phyloP scores from a whole-genome alignment of 2,329 filamentous ascomycete genomes.

The Nakataea oryzae region DNA sequence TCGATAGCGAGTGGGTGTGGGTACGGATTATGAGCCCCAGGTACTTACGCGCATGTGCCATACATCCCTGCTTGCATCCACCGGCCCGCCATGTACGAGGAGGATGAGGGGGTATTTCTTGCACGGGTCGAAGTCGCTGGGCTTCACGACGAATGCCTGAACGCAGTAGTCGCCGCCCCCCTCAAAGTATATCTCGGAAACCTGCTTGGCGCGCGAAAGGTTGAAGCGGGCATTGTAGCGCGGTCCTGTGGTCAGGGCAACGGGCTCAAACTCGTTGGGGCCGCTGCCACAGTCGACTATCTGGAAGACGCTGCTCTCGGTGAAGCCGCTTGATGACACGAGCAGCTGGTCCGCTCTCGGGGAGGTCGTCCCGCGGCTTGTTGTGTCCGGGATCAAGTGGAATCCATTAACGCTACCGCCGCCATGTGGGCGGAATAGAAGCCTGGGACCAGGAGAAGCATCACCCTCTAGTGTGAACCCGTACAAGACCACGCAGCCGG shows the following conservation, averaged over 20 bases:
- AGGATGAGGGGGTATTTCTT: conserved; percentile 27
- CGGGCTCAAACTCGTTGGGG: conserved; percentile 8
- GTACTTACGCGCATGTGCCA: conserved; percentile 11
- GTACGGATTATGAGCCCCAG: too few relatives aligned
- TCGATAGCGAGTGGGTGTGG: too few relatives aligned
- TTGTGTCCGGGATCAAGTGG: conserved; percentile 6
- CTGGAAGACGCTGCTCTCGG: conserved; percentile 26
- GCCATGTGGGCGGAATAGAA: conserved; percentile 15
- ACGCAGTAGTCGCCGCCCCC: conserved; percentile 21
- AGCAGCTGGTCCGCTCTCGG: conserved; percentile 15
- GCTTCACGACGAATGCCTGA: conserved; percentile 28
- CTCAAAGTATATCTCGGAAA: conserved; percentile 29
- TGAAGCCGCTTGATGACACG: conserved; percentile 23
- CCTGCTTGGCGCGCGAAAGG: conserved; percentile 19
- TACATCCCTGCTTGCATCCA: conserved; percentile 37
- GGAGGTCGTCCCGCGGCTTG: background rate
- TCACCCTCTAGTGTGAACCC: conserved; percentile 18
- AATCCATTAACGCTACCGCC: conserved; percentile 13
- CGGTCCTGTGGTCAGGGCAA: conserved; percentile 19
- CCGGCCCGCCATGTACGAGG: conserved; percentile 28
- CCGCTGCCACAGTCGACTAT: conserved; percentile 16
- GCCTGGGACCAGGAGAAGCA: conserved; percentile 14
- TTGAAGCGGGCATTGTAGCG: conserved; percentile 20
- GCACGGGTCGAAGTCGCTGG: conserved; percentile 22
- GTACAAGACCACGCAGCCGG: conserved; percentile 21